Percentiles rank a stretch among this genome's conserved stretches.
These are phyloP conservation scores for Dendrobium catenatum DNA, from an alignment of 106 monocot species.

Conservation along the genomic window DNA sequence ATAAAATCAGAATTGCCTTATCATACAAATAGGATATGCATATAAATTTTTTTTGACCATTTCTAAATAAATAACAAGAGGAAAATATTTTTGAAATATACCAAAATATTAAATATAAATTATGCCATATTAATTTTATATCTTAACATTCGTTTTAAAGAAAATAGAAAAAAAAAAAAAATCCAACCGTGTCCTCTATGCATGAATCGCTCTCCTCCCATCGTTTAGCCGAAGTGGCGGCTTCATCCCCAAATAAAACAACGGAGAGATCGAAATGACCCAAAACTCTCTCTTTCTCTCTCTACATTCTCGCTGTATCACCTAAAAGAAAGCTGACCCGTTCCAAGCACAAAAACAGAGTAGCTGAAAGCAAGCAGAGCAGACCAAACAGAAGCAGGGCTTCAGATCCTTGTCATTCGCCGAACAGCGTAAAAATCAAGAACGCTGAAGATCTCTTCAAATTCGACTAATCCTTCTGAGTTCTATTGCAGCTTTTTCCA, in stretches of 20 bases:
- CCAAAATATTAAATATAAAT: too few species aligned
- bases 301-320: not conserved
- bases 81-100: too few species aligned
- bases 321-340: not conserved
- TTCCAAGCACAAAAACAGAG: not conserved
- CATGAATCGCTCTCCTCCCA: too few species aligned
- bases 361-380: not conserved
- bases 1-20: too few species aligned
- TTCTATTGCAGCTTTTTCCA: not conserved
- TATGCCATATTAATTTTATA: too few species aligned
- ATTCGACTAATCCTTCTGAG: not conserved
- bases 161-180: too few species aligned
- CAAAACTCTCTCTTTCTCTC: not conserved
- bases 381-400: not conserved
- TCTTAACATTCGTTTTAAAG: too few species aligned
- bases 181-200: too few species aligned
- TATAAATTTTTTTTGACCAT: too few species aligned
- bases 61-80: too few species aligned
- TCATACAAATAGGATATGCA: too few species aligned
- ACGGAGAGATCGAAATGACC: not conserved
- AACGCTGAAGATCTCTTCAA: slow-evolving; percentile 1
- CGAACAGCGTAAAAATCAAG: not conserved
- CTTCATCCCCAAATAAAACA: not conserved
- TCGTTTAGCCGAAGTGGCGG: too few species aligned
- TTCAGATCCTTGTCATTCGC: not conserved